A percentile compares a stretch with the other conserved stretches of the same genome.
phyloP scores from a whole-genome alignment of 768 basidiomycete genomes.

The Rickenella mellea region DNA sequence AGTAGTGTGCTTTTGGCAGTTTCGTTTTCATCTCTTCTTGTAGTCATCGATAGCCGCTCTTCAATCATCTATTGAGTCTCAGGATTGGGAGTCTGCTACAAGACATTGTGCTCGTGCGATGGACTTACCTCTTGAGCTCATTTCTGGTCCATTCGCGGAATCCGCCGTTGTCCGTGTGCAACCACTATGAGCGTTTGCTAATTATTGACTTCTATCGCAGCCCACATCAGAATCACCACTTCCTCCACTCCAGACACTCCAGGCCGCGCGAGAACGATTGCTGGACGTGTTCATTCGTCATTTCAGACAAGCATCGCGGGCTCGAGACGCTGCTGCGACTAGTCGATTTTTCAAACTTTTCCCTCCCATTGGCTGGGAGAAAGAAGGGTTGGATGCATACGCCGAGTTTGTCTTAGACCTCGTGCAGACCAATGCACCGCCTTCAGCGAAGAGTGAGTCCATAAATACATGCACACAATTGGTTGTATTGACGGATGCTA shows the following conservation, averaged over 20 bases:
- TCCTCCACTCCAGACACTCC: conserved; percentile 78
- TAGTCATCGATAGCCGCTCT: conserved; percentile 58
- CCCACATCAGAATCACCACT: conserved; percentile 84
- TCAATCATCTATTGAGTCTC: conserved; percentile 53
- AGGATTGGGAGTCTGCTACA: conserved; percentile 95
- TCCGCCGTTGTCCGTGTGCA: conserved; percentile 62
- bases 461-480: conserved; percentile 5
- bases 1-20: not conserved
- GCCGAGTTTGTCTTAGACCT: conserved; percentile 88
- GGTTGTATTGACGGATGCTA: conserved; percentile 21
- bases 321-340: conserved; percentile 76
- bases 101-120: conserved; percentile 87
- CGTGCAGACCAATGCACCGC: conserved; percentile 67
- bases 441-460: conserved; percentile 70
- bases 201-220: conserved; percentile 29
- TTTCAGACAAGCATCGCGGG: conserved; percentile 74
- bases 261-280: conserved; percentile 63
- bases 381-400: conserved; percentile 86
- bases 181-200: conserved; percentile 2
- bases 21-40: conserved; percentile 19
- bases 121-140: conserved; percentile 69
- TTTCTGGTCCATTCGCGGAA: conserved; percentile 79
- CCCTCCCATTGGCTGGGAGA: conserved; percentile 90
- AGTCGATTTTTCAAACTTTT: conserved; percentile 97
- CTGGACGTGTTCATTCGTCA: conserved; percentile 68